Evolutionary conservation across 108 stramenopile genomes (phyloP).

Genomic region (Discostella stelligeroides): DNA sequence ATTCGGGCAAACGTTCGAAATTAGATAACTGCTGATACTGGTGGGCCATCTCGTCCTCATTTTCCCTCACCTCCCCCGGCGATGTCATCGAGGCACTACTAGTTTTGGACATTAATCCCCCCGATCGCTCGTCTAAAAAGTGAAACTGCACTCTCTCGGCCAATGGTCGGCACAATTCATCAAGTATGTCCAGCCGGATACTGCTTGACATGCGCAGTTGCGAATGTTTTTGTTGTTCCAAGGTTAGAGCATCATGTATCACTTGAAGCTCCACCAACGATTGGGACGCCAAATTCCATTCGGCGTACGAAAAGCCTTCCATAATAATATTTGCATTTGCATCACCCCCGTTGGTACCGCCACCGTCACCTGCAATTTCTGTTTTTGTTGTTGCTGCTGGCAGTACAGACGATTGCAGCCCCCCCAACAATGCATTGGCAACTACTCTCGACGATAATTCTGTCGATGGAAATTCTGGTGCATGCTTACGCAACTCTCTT

Average conservation of each 20-base stretch:
- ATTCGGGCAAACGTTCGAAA: slow-evolving; percentile 79
- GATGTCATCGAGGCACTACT: neutral
- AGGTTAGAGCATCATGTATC: slow-evolving; percentile 32
- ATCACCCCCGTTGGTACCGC: neutral
- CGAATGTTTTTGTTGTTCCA: neutral
- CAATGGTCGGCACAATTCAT: slow-evolving; percentile 58
- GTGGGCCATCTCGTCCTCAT: neutral
- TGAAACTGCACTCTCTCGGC: slow-evolving; percentile 63
- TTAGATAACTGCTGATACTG: slow-evolving; percentile 18
- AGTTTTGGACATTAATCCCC: slow-evolving; percentile 48
- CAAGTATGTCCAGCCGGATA: slow-evolving; percentile 34
- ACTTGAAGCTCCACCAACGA: slow-evolving; percentile 44
- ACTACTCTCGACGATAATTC: slow-evolving; percentile 10
- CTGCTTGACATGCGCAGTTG: too few species aligned
- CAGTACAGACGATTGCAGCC: neutral
- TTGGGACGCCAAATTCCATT: slow-evolving; percentile 12
- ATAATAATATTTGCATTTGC: slow-evolving; percentile 1
- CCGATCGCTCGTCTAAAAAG: slow-evolving; percentile 61
- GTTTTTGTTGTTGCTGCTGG: neutral
- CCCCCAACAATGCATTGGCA: slow-evolving; percentile 1
- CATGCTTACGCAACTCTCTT: slow-evolving; percentile 3
- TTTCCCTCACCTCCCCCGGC: neutral
- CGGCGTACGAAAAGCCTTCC: too few species aligned
- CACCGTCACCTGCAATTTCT: neutral
- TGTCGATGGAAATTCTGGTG: slow-evolving; percentile 23